These are phyloP conservation scores for Akanthomyces uredinophilus DNA, from an alignment of 2,329 filamentous ascomycete genomes.

Conservation along the genomic window DNA sequence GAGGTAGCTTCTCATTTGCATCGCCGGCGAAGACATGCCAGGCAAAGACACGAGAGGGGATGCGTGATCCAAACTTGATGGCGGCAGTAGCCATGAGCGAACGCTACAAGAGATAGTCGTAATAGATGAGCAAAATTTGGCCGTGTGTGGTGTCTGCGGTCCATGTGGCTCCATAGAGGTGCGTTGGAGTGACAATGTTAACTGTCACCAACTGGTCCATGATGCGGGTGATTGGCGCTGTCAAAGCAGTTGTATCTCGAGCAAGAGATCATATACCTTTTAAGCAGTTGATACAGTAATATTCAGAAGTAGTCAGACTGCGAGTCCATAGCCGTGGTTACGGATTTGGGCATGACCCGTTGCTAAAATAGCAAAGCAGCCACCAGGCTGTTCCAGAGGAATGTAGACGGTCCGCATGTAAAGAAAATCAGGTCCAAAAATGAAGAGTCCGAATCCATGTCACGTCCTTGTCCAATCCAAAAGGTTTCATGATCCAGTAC, in stretches of 20 bases:
- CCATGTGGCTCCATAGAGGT: background rate
- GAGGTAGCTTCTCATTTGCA: background rate
- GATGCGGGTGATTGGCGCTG: background rate
- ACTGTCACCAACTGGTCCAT: background rate
- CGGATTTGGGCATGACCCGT: background rate
- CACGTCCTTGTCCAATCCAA: constrained; percentile 7
- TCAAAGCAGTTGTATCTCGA: background rate
- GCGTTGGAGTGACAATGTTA: background rate
- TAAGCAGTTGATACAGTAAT: constrained; percentile 12
- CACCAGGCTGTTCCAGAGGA: background rate
- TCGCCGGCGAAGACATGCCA: background rate
- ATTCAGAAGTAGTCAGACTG: constrained; percentile 14
- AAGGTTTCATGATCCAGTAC: background rate
- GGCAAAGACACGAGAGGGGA: background rate
- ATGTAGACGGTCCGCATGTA: background rate
- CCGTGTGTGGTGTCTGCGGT: background rate
- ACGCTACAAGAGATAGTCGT: background rate
- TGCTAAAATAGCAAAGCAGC: background rate
- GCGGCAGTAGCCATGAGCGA: background rate
- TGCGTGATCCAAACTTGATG: background rate
- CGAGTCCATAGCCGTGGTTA: constrained; percentile 2
- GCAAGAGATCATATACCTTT: constrained; percentile 6
- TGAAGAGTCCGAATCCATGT: constrained; percentile 2
- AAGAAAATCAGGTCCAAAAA: background rate
- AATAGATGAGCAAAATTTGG: background rate